Conservation (phyloP, 202 grass and related monocot genomes). For the Dendrocalamus latiflorus region DNA sequence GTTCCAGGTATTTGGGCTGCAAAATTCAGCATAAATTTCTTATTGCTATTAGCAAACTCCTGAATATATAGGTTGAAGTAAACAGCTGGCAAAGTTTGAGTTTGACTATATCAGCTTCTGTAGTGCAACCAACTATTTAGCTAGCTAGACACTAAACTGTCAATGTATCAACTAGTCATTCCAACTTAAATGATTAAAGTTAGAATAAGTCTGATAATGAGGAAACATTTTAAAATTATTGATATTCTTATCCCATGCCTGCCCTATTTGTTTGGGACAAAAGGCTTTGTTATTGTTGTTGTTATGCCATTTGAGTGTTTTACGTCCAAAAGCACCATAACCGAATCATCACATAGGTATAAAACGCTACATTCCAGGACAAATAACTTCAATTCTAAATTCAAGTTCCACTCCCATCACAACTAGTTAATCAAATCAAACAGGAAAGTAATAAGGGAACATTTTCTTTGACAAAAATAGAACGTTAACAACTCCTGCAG, state of each 20-base stretch:
- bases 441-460: background rate
- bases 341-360: background rate
- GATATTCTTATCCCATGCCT: background rate
- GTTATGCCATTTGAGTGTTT: background rate
- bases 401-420: background rate
- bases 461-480: background rate
- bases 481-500: background rate
- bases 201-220: background rate
- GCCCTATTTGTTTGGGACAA: too few species aligned
- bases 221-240: background rate
- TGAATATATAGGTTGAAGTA: background rate
- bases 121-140: background rate
- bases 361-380: background rate
- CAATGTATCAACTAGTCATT: background rate
- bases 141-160: background rate
- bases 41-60: background rate
- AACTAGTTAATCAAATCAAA: background rate
- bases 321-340: background rate
- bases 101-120: background rate
- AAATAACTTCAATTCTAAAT: background rate
- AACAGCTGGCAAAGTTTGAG: background rate
- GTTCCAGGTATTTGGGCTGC: constrained; percentile 88
- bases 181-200: background rate
- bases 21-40: constrained; percentile 21
- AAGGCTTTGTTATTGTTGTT: background rate